phyloP scores from a whole-genome alignment of 257 asterid genomes.

The Apocynum venetum region DNA sequence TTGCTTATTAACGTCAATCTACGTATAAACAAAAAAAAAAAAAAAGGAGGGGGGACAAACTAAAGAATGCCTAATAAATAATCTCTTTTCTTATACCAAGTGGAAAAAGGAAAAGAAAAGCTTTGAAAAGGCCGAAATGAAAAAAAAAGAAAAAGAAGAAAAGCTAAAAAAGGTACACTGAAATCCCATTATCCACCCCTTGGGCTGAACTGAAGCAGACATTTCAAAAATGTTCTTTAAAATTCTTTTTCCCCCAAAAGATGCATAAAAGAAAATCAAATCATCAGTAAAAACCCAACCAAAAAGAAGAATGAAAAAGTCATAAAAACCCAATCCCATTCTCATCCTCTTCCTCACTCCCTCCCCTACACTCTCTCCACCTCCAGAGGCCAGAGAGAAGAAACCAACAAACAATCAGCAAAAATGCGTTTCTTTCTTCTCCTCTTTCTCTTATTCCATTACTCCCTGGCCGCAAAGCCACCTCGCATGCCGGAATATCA shows the following conservation, averaged over 20 bases:
- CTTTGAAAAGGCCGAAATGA: background rate
- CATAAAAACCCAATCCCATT: background rate
- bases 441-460: conserved; percentile 38
- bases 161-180: too few species aligned
- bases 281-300: background rate
- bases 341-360: background rate
- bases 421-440: conserved; percentile 35
- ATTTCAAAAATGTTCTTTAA: background rate
- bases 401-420: background rate
- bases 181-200: background rate
- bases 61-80: too few species aligned
- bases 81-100: too few species aligned
- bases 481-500: conserved; percentile 44
- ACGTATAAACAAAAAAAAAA: too few species aligned
- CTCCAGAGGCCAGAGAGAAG: background rate
- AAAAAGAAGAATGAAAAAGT: background rate
- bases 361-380: background rate
- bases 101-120: background rate
- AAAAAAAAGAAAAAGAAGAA: background rate
- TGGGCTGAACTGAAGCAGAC: background rate
- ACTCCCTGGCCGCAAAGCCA: conserved; percentile 30
- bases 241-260: background rate
- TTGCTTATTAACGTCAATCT: too few species aligned
- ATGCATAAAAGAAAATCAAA: background rate
- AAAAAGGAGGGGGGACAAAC: too few species aligned